Evolutionary conservation across 768 basidiomycete genomes (phyloP).

Genomic region (Bullera alba): DNA sequence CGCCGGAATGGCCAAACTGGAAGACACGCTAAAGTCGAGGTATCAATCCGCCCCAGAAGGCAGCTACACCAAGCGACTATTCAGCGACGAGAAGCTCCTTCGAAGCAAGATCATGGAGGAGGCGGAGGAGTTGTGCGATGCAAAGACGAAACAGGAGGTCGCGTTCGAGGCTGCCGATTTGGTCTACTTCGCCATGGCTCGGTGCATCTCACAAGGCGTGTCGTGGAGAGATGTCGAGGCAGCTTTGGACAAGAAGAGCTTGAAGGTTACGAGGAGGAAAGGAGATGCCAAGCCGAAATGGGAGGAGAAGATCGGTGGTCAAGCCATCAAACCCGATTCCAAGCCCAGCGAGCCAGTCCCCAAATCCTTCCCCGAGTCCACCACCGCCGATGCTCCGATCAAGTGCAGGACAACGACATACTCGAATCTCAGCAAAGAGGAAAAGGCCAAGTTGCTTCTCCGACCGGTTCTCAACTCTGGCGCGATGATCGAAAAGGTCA

Average conservation of each 20-base stretch:
- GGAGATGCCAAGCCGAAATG: conserved; percentile 86
- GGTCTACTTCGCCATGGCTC: conserved; percentile 80
- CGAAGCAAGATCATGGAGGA: conserved; percentile 96
- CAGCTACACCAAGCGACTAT: conserved; percentile 83
- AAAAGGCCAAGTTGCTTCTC: conserved; percentile 65
- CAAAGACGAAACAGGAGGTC: conserved; percentile 65
- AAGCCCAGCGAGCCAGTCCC: conserved; percentile 43
- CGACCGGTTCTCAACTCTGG: conserved; percentile 80
- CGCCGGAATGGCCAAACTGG: conserved; percentile 71
- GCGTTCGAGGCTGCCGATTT: conserved; percentile 95
- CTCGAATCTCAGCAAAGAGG: conserved; percentile 47
- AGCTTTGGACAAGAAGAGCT: conserved; percentile 75
- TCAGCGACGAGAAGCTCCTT: conserved; percentile 72
- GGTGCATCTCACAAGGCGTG: conserved; percentile 77
- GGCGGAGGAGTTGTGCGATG: conserved; percentile 85
- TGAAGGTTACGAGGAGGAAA: conserved; percentile 73
- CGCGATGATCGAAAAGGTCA: conserved; percentile 87
- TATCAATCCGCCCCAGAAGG: conserved; percentile 72
- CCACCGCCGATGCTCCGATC: conserved; percentile 48
- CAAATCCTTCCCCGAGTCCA: conserved; percentile 30
- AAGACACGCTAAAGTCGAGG: conserved; percentile 67
- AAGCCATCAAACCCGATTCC: conserved; percentile 21
- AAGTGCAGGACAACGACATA: conserved; percentile 71
- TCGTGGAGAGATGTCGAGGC: conserved; percentile 72
- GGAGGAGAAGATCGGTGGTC: conserved; percentile 50